These are phyloP conservation scores for Fusarium kyushuense DNA, from an alignment of 2,329 filamentous ascomycete genomes.

Conservation along the genomic window DNA sequence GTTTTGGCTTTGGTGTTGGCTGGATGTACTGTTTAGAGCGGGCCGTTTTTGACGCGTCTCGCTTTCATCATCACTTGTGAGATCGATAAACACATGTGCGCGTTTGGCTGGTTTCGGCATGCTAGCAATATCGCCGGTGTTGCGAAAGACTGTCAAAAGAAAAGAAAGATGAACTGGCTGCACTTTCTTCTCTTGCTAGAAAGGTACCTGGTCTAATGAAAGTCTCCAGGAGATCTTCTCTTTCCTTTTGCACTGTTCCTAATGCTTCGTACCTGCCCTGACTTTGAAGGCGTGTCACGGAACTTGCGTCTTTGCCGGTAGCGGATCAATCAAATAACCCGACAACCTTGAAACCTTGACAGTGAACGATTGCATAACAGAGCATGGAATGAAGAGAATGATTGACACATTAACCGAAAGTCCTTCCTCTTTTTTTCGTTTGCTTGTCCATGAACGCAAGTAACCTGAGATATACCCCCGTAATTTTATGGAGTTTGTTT, in stretches of 20 bases:
- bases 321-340: conserved; percentile 25
- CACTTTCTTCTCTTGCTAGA: not conserved
- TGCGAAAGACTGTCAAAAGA: not conserved
- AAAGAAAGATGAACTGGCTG: not conserved
- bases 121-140: not conserved
- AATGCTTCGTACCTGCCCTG: not conserved
- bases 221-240: not conserved
- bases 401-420: not conserved
- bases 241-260: not conserved
- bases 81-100: conserved; percentile 54
- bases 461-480: not conserved
- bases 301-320: conserved; percentile 37
- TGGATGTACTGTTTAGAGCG: conserved; percentile 24
- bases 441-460: not conserved
- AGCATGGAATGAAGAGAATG: not conserved
- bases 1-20: conserved; percentile 12
- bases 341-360: not conserved
- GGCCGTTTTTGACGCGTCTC: conserved; percentile 47
- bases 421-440: not conserved
- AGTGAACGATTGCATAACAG: not conserved
- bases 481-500: not conserved
- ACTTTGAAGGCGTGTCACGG: conserved; percentile 3
- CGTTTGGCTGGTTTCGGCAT: conserved; percentile 53
- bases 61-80: conserved; percentile 54
- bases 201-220: not conserved